A percentile compares a stretch with the other conserved stretches of the same genome.
These are phyloP conservation scores for Tulasnella sp. DNA, from an alignment of 768 basidiomycete genomes.

Conservation along the genomic window DNA sequence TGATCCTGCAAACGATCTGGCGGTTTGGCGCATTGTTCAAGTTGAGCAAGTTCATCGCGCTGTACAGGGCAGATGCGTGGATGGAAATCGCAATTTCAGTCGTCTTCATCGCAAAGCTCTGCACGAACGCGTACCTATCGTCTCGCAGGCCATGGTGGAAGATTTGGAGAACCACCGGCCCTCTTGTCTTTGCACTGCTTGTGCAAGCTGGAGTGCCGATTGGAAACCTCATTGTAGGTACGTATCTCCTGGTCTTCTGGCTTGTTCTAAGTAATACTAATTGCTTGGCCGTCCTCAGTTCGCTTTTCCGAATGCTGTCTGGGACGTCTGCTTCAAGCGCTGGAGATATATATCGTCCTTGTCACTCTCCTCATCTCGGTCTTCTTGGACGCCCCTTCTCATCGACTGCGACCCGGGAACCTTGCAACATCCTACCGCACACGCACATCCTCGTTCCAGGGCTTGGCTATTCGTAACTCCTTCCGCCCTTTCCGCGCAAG, in stretches of 20 bases:
- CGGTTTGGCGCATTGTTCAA: slow-evolving; percentile 33
- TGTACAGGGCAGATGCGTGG: slow-evolving; percentile 47
- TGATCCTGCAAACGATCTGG: slow-evolving; percentile 53
- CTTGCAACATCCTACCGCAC: not conserved
- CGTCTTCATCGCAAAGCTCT: slow-evolving; percentile 49
- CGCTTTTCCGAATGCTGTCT: slow-evolving; percentile 54
- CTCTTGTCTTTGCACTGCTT: slow-evolving; percentile 40
- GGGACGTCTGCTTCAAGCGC: slow-evolving; percentile 50
- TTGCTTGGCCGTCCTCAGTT: slow-evolving; percentile 32
- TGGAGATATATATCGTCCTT: slow-evolving; percentile 50
- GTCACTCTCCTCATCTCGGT: slow-evolving; percentile 42
- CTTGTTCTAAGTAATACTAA: slow-evolving; percentile 4
- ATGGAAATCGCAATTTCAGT: slow-evolving; percentile 46
- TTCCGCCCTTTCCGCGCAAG: not conserved
- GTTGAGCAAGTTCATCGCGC: slow-evolving; percentile 27
- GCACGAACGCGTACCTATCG: slow-evolving; percentile 39
- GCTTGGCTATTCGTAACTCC: not conserved
- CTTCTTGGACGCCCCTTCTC: slow-evolving; percentile 21
- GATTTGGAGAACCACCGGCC: slow-evolving; percentile 36
- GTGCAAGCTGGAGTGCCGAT: slow-evolving; percentile 43
- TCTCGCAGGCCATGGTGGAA: slow-evolving; percentile 32
- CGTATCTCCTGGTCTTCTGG: slow-evolving; percentile 25
- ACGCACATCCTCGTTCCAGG: slow-evolving; percentile 5
- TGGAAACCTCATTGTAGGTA: slow-evolving; percentile 46
- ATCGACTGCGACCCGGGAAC: not conserved